Evolutionary conservation across 371 early-diverging fungal genomes (phyloP).

Genomic region (Mucor sp.): DNA sequence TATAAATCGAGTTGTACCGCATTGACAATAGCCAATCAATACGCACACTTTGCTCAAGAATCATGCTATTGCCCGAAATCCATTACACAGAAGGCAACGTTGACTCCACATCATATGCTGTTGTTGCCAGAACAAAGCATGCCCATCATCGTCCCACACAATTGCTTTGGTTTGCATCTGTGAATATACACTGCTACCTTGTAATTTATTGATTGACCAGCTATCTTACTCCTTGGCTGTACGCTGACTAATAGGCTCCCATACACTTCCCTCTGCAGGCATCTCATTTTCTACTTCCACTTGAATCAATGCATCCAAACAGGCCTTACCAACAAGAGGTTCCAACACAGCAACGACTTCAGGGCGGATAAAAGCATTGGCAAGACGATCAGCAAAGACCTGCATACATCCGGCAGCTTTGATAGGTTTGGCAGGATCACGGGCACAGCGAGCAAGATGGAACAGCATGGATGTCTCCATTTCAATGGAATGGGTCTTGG

Average conservation of each 20-base stretch:
- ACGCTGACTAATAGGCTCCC: slow-evolving; percentile 43
- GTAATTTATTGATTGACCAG: neutral
- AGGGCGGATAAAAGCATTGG: slow-evolving; percentile 73
- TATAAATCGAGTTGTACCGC: neutral
- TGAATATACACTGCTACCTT: neutral
- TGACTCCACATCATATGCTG: neutral
- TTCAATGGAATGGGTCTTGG: slow-evolving; percentile 75
- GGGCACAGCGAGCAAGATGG: slow-evolving; percentile 74
- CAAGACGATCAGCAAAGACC: slow-evolving; percentile 82
- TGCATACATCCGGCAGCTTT: slow-evolving; percentile 83
- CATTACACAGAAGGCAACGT: neutral
- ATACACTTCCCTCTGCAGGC: slow-evolving; percentile 63
- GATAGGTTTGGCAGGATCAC: slow-evolving; percentile 51
- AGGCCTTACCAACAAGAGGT: slow-evolving; percentile 66
- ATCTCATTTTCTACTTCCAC: slow-evolving; percentile 48
- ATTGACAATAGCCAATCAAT: neutral
- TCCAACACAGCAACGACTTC: slow-evolving; percentile 65
- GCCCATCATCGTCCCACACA: neutral
- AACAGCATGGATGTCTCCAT: slow-evolving; percentile 92
- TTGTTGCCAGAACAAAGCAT: neutral
- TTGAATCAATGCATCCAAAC: slow-evolving; percentile 73
- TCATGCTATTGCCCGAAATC: neutral
- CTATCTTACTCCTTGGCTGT: neutral
- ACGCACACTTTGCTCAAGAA: neutral
- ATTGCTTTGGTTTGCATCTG: neutral